phyloP scores from a whole-genome alignment of 2,329 filamentous ascomycete species.

The Neonectria hederae region DNA sequence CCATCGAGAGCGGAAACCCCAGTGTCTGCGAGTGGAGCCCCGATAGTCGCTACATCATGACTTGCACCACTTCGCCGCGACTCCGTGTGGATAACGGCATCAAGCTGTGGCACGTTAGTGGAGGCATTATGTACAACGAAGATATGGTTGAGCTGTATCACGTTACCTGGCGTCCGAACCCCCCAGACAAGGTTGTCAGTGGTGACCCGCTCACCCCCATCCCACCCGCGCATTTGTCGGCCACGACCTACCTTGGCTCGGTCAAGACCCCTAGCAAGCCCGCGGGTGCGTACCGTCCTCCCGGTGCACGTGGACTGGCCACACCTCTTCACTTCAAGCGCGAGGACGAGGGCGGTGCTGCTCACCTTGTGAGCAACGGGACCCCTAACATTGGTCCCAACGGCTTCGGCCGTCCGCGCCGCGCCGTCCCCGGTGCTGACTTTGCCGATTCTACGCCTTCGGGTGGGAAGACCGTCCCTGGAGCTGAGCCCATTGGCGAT shows the following conservation, averaged over 20 bases:
- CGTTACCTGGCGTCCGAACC: slow-evolving; percentile 85
- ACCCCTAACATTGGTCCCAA: slow-evolving; percentile 75
- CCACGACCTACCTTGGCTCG: slow-evolving; percentile 81
- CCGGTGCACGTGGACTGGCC: slow-evolving; percentile 86
- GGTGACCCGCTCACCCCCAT: slow-evolving; percentile 78
- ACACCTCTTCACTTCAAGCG: slow-evolving; percentile 97
- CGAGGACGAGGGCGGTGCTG: slow-evolving; percentile 94
- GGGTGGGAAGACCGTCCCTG: slow-evolving; percentile 72
- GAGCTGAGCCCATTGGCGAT: slow-evolving; percentile 69
- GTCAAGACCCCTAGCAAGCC: slow-evolving; percentile 96
- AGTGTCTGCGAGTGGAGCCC: slow-evolving; percentile 98
- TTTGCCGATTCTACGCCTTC: slow-evolving; percentile 72
- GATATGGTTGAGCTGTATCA: slow-evolving; percentile 96
- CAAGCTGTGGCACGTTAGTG: slow-evolving; percentile 92
- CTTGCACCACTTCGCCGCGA: slow-evolving; percentile 95
- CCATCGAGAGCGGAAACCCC: slow-evolving; percentile 94
- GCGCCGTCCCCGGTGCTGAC: slow-evolving; percentile 89
- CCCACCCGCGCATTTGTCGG: slow-evolving; percentile 84
- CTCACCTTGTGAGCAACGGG: slow-evolving; percentile 83
- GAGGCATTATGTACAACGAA: slow-evolving; percentile 91
- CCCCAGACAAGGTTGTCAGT: slow-evolving; percentile 64
- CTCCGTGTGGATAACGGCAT: slow-evolving; percentile 97
- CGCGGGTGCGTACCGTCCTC: slow-evolving; percentile 94
- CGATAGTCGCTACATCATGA: slow-evolving; percentile 94
- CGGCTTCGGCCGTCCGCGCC: slow-evolving; percentile 80